These are phyloP conservation scores for Plasmopara viticola DNA, from an alignment of 352 stramenopile genomes.

Conservation along the genomic window DNA sequence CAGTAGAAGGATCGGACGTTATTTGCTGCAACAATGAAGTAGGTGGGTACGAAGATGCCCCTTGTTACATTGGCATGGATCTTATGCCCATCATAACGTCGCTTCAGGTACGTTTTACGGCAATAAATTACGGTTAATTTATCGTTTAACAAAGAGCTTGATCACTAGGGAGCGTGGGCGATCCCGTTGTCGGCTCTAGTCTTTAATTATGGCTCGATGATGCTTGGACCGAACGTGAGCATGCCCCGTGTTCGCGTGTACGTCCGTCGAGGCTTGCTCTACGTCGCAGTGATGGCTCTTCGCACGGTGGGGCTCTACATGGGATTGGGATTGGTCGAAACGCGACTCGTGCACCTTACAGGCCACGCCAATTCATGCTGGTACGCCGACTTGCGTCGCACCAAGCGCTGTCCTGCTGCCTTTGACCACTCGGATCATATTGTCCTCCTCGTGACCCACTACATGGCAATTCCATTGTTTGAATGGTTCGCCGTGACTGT, in stretches of 20 bases:
- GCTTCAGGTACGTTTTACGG: constrained; percentile 21
- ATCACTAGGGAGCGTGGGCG: constrained; percentile 47
- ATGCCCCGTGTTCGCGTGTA: constrained; percentile 47
- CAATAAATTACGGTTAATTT: not conserved
- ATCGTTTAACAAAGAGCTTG: not conserved
- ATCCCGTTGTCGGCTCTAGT: constrained; percentile 51
- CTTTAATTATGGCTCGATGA: constrained; percentile 67
- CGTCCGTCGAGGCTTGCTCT: constrained; percentile 50
- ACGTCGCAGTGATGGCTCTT: constrained; percentile 52
- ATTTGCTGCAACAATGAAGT: constrained; percentile 50
- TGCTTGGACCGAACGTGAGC: constrained; percentile 43
- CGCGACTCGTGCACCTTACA: constrained; percentile 29
- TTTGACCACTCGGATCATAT: constrained; percentile 83
- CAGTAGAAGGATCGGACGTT: constrained; percentile 25
- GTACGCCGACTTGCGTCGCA: constrained; percentile 51
- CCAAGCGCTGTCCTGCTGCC: constrained; percentile 36
- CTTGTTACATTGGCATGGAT: constrained; percentile 68
- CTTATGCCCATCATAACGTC: constrained; percentile 43
- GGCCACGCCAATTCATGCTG: constrained; percentile 38
- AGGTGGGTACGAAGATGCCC: constrained; percentile 18
- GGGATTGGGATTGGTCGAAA: constrained; percentile 47
- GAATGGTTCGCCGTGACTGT: constrained; percentile 67
- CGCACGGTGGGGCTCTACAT: constrained; percentile 68
- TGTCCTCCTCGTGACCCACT: constrained; percentile 67
- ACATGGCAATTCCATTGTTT: constrained; percentile 61